Evolutionary conservation across 768 basidiomycete genomes (phyloP), one percentile per base, ranked within the genome.

Genomic region (Filobasidium floriforme): DNA sequence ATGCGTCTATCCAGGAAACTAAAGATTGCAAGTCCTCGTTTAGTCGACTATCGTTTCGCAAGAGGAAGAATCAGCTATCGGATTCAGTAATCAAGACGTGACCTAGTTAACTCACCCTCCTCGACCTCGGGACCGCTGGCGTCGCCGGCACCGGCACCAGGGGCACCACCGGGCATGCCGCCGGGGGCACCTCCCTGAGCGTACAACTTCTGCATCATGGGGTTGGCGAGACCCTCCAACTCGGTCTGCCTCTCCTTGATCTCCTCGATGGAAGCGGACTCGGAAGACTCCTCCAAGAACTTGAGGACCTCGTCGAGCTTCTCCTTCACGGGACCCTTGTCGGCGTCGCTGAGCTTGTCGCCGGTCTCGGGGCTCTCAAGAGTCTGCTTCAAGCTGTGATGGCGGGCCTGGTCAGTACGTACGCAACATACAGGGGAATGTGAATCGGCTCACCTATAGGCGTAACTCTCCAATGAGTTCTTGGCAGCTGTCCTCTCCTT

Each of bases 171-270:
- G 65, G 83, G 81, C 60, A 81, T 79, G 41, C 82, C 85, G 69
- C 86, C 87, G 40, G 86, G 88, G 41, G 87, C 86, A 57, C 85
- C 85, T 76, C 84, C 89, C 32, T 81, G 76, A 41, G 80, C 73
- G 78, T 94, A 93, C 29, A 93, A 84, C 62, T 66, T 57, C 29
- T 60, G 55, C 73, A 72, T 72, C 64, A 87, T 86, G 12, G 86
- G 86, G 79, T 81, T 85, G 73, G 91, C 89, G 71, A 93, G 76
- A 19, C 75, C 80, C 82, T 96, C 92, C 60, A 97, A 82, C 81
- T 96, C 92, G 83, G 93, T 93, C 79, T 93, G 92, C 81, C 86
- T 88, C 74, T 83, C 84, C 79, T 89, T 89, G 81, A 93, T 92
- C 81, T 97, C 93, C 75, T 92, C 90, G 82, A 90, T 92, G 70